Percentiles rank a stretch among this genome's conserved stretches.
These are phyloP conservation scores for Podaxis sp. DNA, from an alignment of 768 basidiomycete genomes.

Conservation along the genomic window DNA sequence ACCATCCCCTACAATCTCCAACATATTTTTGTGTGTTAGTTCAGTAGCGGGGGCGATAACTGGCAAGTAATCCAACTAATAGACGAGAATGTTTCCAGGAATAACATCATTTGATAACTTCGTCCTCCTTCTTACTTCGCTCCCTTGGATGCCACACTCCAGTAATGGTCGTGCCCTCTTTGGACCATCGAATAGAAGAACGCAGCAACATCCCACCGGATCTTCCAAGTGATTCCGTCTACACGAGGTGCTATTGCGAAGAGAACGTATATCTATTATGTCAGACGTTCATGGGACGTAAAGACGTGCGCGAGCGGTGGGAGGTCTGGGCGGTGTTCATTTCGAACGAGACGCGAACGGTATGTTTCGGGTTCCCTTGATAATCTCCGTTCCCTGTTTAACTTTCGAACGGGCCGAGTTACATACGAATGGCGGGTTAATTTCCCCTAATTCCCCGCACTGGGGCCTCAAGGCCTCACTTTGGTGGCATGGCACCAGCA, in stretches of 20 bases:
- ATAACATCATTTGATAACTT: neutral
- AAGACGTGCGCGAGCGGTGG: constrained; percentile 37
- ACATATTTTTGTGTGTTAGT: no score
- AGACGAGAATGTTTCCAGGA: neutral
- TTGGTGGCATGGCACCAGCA: neutral
- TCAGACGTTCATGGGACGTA: constrained; percentile 36
- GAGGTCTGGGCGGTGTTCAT: constrained; percentile 59
- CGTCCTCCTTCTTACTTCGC: neutral
- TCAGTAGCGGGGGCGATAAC: no score
- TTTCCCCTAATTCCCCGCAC: neutral
- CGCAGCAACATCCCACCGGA: constrained; percentile 1
- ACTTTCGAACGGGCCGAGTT: neutral
- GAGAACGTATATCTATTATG: constrained; percentile 70
- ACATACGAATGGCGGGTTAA: neutral
- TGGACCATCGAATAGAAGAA: neutral
- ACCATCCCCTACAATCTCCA: no score
- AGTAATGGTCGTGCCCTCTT: neutral
- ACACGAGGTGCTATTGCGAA: constrained; percentile 69
- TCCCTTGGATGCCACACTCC: neutral
- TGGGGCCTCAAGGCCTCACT: neutral
- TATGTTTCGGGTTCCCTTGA: constrained; percentile 27
- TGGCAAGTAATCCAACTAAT: neutral
- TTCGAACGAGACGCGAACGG: constrained; percentile 61
- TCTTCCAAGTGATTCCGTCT: constrained; percentile 40
- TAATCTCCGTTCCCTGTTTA: neutral